Conservation (phyloP, 176 grass and related monocot species). For the Urochloa ruziziensis region DNA sequence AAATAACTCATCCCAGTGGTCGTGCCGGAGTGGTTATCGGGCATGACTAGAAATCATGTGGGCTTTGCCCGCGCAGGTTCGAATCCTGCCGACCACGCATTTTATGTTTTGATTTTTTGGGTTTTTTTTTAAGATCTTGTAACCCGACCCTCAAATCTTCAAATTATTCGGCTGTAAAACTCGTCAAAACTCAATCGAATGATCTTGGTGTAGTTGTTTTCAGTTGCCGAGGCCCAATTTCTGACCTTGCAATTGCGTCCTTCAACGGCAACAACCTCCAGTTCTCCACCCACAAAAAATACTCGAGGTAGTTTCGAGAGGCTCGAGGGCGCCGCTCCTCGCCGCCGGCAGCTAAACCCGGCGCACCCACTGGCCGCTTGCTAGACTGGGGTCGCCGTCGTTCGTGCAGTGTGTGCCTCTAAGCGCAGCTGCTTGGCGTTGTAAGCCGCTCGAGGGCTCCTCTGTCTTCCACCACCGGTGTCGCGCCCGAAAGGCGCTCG, state of each 20-base stretch:
- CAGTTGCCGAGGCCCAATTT: no score
- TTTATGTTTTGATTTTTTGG: not conserved
- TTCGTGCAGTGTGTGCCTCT: not conserved
- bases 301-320: no score
- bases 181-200: not conserved
- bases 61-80: constrained; percentile 99
- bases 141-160: not conserved
- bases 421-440: not conserved
- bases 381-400: not conserved
- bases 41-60: constrained; percentile 99
- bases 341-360: not conserved
- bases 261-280: not conserved
- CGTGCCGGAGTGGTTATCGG: constrained; percentile 99
- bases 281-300: not conserved
- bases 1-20: constrained; percentile 9
- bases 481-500: not conserved
- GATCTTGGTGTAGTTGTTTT: no score
- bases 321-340: not conserved
- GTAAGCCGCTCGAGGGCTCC: not conserved
- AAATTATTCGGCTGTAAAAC: not conserved
- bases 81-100: constrained; percentile 95
- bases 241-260: no score
- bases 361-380: not conserved
- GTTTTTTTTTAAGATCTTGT: no score
- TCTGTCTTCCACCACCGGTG: not conserved